Percentiles rank a stretch among this genome's conserved stretches.
These are phyloP conservation scores for Apiospora koreana DNA, from an alignment of 2,329 filamentous ascomycete species.

Conservation along the genomic window DNA sequence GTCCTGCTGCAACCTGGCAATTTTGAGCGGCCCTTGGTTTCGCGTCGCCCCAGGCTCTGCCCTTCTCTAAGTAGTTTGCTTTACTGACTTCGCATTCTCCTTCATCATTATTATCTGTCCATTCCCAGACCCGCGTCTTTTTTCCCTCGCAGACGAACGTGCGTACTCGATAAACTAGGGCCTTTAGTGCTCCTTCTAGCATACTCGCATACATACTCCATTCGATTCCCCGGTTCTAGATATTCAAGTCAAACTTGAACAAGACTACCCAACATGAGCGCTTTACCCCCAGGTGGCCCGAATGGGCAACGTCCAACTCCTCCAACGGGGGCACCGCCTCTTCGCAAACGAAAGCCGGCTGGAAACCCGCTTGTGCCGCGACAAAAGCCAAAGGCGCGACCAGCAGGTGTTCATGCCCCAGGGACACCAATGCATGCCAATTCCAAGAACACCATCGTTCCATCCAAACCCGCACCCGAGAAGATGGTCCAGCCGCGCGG, in stretches of 20 bases:
- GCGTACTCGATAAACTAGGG: not conserved
- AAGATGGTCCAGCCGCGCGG: conserved; percentile 23
- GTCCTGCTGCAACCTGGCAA: not conserved
- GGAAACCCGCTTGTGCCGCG: conserved; percentile 65
- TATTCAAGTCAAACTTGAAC: not conserved
- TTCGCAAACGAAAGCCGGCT: conserved; percentile 43
- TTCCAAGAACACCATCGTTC: conserved; percentile 23
- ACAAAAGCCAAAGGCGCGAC: conserved; percentile 49
- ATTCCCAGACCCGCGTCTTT: not conserved
- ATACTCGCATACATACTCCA: not conserved
- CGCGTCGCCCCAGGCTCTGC: not conserved
- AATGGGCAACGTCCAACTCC: conserved; percentile 48
- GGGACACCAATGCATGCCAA: conserved; percentile 26
- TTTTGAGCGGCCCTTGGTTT: not conserved
- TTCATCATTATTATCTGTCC: not conserved
- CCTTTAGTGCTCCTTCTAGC: not conserved
- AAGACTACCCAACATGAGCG: conserved; percentile 34
- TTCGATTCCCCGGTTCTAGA: not conserved
- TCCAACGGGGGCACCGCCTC: conserved; percentile 41
- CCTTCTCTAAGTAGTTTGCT: not conserved
- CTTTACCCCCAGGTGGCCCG: conserved; percentile 44
- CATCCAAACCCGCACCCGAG: conserved; percentile 18
- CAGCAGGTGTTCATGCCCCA: conserved; percentile 26
- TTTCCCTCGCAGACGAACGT: not conserved
- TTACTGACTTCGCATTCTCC: not conserved